Evolutionary conservation across 2,329 filamentous ascomycete genomes (phyloP).

Genomic region (Delphinella strobiligena): DNA sequence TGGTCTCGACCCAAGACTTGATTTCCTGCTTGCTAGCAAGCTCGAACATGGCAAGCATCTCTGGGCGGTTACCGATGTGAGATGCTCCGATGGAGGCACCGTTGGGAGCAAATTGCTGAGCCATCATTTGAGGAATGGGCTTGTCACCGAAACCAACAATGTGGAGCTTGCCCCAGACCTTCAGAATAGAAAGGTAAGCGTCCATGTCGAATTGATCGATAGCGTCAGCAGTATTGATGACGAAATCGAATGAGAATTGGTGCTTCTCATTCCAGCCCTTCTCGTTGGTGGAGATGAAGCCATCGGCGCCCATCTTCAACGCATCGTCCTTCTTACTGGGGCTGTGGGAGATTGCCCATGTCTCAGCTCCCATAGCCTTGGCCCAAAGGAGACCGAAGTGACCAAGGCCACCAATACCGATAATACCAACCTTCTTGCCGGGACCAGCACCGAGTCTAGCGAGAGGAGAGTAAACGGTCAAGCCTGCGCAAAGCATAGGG

Average conservation of each 20-base stretch:
- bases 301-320: constrained; percentile 45
- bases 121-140: constrained; percentile 56
- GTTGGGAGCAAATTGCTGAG: constrained; percentile 64
- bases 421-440: constrained; percentile 66
- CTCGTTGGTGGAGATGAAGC: constrained; percentile 46
- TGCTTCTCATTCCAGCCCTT: constrained; percentile 46
- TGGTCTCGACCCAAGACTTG: constrained; percentile 47
- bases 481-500: constrained; percentile 62
- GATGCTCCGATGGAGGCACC: constrained; percentile 45
- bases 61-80: constrained; percentile 37
- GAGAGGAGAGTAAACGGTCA: constrained; percentile 69
- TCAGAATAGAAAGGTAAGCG: constrained; percentile 66
- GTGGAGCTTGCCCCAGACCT: constrained; percentile 71
- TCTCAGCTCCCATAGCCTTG: constrained; percentile 46
- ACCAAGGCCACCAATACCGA: constrained; percentile 45
- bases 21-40: constrained; percentile 39
- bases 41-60: constrained; percentile 41
- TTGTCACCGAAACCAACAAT: constrained; percentile 71
- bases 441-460: constrained; percentile 63
- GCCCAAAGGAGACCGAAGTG: constrained; percentile 39
- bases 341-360: constrained; percentile 49
- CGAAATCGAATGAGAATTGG: constrained; percentile 57
- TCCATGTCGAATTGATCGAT: constrained; percentile 56
- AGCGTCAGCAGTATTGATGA: constrained; percentile 62
- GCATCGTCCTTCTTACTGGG: constrained; percentile 49